Evolutionary conservation across 768 basidiomycete genomes (phyloP), one percentile per base, ranked within the genome.

Genomic region (Thelephora ganbajun): DNA sequence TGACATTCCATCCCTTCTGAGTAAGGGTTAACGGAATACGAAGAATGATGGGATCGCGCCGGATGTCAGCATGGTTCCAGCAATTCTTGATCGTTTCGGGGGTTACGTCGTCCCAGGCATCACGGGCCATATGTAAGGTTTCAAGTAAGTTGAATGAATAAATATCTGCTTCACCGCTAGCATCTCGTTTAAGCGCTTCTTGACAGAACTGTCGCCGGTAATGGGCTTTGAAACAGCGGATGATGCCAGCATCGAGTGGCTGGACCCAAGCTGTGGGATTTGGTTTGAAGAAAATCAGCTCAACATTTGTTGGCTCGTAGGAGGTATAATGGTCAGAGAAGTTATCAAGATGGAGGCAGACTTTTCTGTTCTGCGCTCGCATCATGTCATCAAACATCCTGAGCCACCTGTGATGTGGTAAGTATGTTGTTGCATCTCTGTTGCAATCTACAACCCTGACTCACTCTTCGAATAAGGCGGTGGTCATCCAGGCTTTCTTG

Each of bases 401-500:
- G 26, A 30, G 26, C 26, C 26, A 30, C 26, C 26, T 30, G 26
- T 30, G 9, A 30, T 30, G 26, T 30, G 4, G 26, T 30, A n/a
- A 66, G 26, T 30, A 30, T 30, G 5, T 30, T 30, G 9, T 30
- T 30, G 9, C 26, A 30, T 30, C 9, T 30, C 9, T 9, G 56
- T 23, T 59, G 33, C n/a, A 49, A 22, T 47, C 65, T 59, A 39
- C 57, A 47, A 11, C 51, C 41, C 39, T 54, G 44, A 65, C 50
- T 48, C 55, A 68, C 59, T 66, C 63, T 49, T 66, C 53, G 50
- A 62, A 69, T 1, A 66, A 44, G 3, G 50, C 50, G 13, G 51
- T 20, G 39, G 57, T 68, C 68, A 70, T 68, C 66, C 67, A 69
- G 3, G 64, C 61, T 45, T 56, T 69, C 50, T 56, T 60, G 54